Evolutionary conservation across 306 rosid species (phyloP), one percentile per base, ranked within the genome.

Genomic region (Heteromeles arbutifolia): DNA sequence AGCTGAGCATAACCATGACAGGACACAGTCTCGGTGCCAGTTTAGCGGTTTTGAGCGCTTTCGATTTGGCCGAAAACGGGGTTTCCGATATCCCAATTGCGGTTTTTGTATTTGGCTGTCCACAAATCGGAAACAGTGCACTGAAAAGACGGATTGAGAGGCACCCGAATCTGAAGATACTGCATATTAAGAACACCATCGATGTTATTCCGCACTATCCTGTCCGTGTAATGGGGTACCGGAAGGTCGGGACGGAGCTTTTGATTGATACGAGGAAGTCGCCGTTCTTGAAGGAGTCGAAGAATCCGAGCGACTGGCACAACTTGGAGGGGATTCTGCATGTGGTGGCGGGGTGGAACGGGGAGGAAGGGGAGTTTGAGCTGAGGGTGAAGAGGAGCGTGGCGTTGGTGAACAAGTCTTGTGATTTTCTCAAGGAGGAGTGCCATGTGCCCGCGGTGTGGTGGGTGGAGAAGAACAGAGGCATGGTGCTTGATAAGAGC

Each of bases 321-420:
- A 91, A 91, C 71, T 53, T 91, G 87, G 85, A 91, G 77, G 92
- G 88, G 10, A 87, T 85, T 73, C 54, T 91, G 81, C 95, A 91
- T 41, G 78, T 88, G 67, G 95, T 91, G 79, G 95, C 92, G 0
- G 95, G 95, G 77, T 89, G 97, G 97, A 89, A 88, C 21, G 92
- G 91, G 31, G 18, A 9, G 29, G n/a, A 69, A 0, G 85, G 70
- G 4, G 78, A 53, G 70, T 91, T 91, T 76, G 85, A 84, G 85
- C 5, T 88, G 80, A 89, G 70, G 78, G 92, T 86, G 66, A 88
- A 86, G 86, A 86, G 97, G 74, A 86, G 92, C 48, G 54, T 91
- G 85, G 91, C 91, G 5, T 73, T 89, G 84, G 91, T 91, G 78
- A 89, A 89, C 50, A 91, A 91, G 76, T 86, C 92, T 0, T 25